Evolutionary conservation across 495 filamentous ascomycete species (phyloP).

Genomic region (Xylaria intraflava): DNA sequence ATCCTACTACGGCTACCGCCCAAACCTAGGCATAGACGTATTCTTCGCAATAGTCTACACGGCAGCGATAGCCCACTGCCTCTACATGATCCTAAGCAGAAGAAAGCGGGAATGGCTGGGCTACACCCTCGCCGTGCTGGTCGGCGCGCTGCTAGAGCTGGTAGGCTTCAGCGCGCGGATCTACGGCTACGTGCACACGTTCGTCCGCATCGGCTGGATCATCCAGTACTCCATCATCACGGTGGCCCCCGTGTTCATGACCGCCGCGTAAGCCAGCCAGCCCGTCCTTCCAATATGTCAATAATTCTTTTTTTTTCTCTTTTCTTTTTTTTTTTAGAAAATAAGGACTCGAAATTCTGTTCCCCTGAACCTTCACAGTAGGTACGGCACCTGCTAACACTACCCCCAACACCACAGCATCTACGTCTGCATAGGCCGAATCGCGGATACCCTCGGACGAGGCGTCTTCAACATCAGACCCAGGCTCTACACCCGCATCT

Average conservation of each 20-base stretch:
- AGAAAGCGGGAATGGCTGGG: conserved; percentile 2
- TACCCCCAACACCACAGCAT: too few relatives aligned
- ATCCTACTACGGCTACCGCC: conserved; percentile 14
- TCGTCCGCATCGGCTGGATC: conserved; percentile 8
- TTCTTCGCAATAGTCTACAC: conserved; percentile 11
- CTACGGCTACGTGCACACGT: conserved; percentile 8
- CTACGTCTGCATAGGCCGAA: conserved; percentile 11
- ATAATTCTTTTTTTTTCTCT: not conserved
- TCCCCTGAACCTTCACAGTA: too few relatives aligned
- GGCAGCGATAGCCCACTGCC: not conserved
- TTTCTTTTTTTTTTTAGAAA: too few relatives aligned
- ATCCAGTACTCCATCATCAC: conserved; percentile 11
- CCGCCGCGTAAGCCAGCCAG: conserved; percentile 8
- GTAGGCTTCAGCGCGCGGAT: conserved; percentile 5
- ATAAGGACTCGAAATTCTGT: too few relatives aligned
- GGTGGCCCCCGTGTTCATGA: conserved; percentile 14
- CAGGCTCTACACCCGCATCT: conserved; percentile 11
- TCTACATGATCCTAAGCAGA: conserved; percentile 1
- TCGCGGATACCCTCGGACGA: conserved; percentile 11
- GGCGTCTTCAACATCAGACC: conserved; percentile 12
- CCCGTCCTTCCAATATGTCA: not conserved
- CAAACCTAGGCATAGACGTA: conserved; percentile 13
- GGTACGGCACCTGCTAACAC: too few relatives aligned
- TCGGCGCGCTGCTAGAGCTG: conserved; percentile 9
- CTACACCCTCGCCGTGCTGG: conserved; percentile 9